These are phyloP conservation scores for Triticum aestivum DNA, from an alignment of 176 grass and related monocot species.

Conservation along the genomic window IWGSC_CS_RefSeq_v2.1 NC_057796.1:391682757-391683256, in stretches of 20 bases:
- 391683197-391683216: constrained; percentile 43
- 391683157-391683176: constrained; percentile 63
- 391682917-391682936: neutral
- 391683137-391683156: constrained; percentile 61
- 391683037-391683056: constrained; percentile 57
- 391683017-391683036: neutral
- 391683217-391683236: constrained; percentile 48
- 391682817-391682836: neutral
- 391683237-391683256: neutral
- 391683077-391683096: constrained; percentile 24
- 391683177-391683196: constrained; percentile 80
- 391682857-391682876: neutral
- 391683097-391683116: constrained; percentile 32
- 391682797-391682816: constrained; percentile 41
- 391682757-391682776: constrained; percentile 62
- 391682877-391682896: neutral
- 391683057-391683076: constrained; percentile 40
- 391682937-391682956: neutral
- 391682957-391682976: neutral
- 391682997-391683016: too few relatives aligned
- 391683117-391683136: constrained; percentile 59
- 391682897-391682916: constrained; percentile 7
- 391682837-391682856: constrained; percentile 4
- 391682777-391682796: constrained; percentile 67
- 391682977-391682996: neutral